Percentiles rank a stretch among this genome's conserved stretches.
These are phyloP conservation scores for Dillenia turbinata DNA, from an alignment of 164 flowering plant genomes.

Conservation along the genomic window DNA sequence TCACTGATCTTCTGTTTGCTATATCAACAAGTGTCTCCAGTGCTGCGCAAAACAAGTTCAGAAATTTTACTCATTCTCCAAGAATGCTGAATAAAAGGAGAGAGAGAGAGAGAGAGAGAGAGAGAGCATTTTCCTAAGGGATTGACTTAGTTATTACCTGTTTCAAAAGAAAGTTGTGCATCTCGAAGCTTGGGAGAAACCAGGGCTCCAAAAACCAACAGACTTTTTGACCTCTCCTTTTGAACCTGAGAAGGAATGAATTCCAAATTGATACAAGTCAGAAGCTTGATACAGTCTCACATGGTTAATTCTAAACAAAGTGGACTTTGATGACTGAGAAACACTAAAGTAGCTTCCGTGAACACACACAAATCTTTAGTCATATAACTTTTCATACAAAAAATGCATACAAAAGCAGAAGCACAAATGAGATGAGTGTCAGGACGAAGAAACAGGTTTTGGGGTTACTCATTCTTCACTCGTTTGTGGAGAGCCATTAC, in stretches of 20 bases:
- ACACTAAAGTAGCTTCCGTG: background rate
- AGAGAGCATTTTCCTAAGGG: background rate
- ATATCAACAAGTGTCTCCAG: slow-evolving; percentile 60
- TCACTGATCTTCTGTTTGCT: slow-evolving; percentile 64
- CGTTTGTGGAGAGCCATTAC: slow-evolving; percentile 17
- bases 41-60: slow-evolving; percentile 38
- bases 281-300: background rate
- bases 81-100: background rate
- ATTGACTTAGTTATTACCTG: slow-evolving; percentile 35
- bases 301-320: background rate
- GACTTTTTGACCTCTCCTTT: slow-evolving; percentile 56
- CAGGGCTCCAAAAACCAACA: slow-evolving; percentile 75
- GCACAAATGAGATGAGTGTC: background rate
- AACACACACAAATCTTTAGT: no score
- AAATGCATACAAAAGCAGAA: background rate
- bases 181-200: slow-evolving; percentile 87
- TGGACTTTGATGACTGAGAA: background rate
- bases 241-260: slow-evolving; percentile 35
- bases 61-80: background rate
- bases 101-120: background rate
- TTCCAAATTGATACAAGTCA: background rate
- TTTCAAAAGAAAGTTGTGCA: slow-evolving; percentile 84
- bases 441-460: background rate
- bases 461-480: slow-evolving; percentile 32
- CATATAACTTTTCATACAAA: no score